Conservation (phyloP, 306 rosid species). For the Medicago arabica region DNA sequence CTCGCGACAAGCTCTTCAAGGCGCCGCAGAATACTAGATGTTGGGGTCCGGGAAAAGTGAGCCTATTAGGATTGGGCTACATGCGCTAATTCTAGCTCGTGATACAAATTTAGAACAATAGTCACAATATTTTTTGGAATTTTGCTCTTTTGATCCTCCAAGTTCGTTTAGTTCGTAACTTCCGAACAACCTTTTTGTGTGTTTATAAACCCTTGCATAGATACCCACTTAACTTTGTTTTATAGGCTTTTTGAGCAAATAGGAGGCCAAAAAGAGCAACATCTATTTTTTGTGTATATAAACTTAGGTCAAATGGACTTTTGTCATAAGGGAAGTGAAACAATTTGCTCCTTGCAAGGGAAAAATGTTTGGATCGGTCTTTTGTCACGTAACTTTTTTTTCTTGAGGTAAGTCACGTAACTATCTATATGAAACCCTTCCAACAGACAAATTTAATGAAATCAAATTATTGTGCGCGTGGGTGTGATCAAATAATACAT, state of each 20-base stretch:
- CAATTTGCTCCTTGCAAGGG: not conserved
- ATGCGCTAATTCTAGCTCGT: not conserved
- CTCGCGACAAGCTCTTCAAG: not conserved
- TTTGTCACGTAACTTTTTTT: not conserved
- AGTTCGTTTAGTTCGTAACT: not conserved
- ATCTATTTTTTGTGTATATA: no score
- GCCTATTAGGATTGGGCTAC: not conserved
- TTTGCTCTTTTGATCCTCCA: no score
- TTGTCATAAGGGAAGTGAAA: not conserved
- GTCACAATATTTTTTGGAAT: not conserved
- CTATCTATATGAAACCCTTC: conserved; percentile 18
- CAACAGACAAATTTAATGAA: conserved; percentile 40
- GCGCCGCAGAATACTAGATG: no score
- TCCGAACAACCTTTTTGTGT: no score
- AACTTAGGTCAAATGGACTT: conserved; percentile 3
- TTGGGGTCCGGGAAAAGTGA: not conserved
- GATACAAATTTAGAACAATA: not conserved
- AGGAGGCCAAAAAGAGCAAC: no score
- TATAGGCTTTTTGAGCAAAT: no score
- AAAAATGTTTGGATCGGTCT: conserved; percentile 8
- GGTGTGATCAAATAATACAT: conserved; percentile 27
- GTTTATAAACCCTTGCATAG: no score
- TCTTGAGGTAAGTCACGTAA: not conserved
- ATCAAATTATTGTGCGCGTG: conserved; percentile 38
- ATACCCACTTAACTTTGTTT: no score